These are phyloP conservation scores for Aegilops umbellulata DNA, from an alignment of 176 grass and related monocot species.

Conservation along the genomic window DNA sequence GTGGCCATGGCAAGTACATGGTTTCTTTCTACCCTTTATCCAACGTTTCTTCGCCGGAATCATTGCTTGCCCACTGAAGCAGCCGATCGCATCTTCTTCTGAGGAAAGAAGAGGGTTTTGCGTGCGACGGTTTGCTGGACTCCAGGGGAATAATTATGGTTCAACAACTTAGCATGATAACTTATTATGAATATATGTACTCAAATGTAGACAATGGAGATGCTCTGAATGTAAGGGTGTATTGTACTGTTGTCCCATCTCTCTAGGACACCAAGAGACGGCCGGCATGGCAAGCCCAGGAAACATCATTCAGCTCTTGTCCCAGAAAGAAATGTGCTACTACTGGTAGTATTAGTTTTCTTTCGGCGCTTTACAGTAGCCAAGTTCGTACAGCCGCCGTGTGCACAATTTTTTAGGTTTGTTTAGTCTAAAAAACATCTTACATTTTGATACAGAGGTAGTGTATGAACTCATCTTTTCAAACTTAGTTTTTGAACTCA, in stretches of 20 bases:
- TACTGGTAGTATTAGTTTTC: too few relatives aligned
- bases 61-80: neutral
- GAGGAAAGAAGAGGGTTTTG: neutral
- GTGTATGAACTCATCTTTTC: too few relatives aligned
- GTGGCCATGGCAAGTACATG: neutral
- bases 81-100: neutral
- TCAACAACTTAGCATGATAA: neutral
- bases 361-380: neutral
- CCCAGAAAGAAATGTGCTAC: neutral
- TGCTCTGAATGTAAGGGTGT: neutral
- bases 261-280: neutral
- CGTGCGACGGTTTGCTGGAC: neutral
- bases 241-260: neutral
- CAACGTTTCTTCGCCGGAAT: neutral
- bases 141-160: neutral
- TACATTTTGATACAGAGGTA: too few relatives aligned
- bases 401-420: too few relatives aligned
- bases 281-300: neutral
- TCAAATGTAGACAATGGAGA: neutral
- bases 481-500: too few relatives aligned
- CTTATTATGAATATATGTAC: neutral
- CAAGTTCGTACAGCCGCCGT: neutral
- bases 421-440: too few relatives aligned
- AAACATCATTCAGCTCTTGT: neutral
- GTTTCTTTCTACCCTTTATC: constrained; percentile 2